Evolutionary conservation across 2,329 filamentous ascomycete species (phyloP).

Genomic region (Epichloe elymi): DNA sequence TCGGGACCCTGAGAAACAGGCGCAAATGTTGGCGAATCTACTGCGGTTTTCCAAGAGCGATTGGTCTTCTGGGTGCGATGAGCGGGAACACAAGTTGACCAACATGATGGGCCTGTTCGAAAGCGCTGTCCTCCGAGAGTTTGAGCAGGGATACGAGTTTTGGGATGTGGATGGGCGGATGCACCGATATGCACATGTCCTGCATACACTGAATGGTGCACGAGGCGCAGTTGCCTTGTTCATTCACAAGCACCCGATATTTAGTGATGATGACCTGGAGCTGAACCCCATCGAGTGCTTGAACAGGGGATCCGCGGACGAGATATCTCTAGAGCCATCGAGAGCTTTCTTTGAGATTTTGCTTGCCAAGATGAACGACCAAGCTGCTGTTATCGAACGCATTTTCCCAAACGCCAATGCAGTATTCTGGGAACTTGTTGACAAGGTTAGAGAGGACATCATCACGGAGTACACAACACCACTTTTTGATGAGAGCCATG

Average conservation of each 20-base stretch:
- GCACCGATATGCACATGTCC: constrained; percentile 76
- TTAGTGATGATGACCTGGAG: constrained; percentile 57
- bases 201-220: constrained; percentile 72
- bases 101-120: constrained; percentile 76
- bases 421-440: constrained; percentile 66
- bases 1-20: constrained; percentile 78
- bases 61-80: constrained; percentile 58
- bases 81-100: constrained; percentile 58
- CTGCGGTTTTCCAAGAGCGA: constrained; percentile 70
- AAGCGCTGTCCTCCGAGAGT: constrained; percentile 78
- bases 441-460: constrained; percentile 73
- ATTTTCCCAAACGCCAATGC: constrained; percentile 63
- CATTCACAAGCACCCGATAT: constrained; percentile 75
- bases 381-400: constrained; percentile 63
- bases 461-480: constrained; percentile 76
- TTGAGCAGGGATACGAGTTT: constrained; percentile 80
- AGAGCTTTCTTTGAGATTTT: constrained; percentile 68
- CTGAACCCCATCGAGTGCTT: constrained; percentile 68
- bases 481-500: constrained; percentile 77
- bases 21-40: constrained; percentile 75
- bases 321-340: constrained; percentile 66
- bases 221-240: constrained; percentile 70
- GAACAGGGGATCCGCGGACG: constrained; percentile 50
- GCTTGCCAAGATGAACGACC: constrained; percentile 66
- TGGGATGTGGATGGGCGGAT: constrained; percentile 83